Evolutionary conservation across 176 grass and related monocot species (phyloP).

Genomic region (Juncus effusus): DNA sequence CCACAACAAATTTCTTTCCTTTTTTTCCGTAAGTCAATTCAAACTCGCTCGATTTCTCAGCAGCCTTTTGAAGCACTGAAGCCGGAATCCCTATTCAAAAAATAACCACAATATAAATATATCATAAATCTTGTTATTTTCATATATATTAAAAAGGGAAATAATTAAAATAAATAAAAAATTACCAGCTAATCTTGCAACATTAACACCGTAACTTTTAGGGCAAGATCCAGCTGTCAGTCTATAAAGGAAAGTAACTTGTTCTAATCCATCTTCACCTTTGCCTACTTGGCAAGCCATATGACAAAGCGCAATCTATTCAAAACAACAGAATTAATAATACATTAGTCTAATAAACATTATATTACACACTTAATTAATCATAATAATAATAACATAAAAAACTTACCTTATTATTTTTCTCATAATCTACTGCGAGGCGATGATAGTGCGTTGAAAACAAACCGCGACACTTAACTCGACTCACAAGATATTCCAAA

Average conservation of each 20-base stretch:
- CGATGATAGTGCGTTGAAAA: slow-evolving; percentile 98
- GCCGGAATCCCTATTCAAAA: slow-evolving; percentile 66
- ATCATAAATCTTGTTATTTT: neutral
- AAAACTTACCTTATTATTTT: slow-evolving; percentile 53
- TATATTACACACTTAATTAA: neutral
- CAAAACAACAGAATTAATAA: slow-evolving; percentile 28
- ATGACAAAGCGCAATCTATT: slow-evolving; percentile 70
- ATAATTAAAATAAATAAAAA: slow-evolving; percentile 14
- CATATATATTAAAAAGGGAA: slow-evolving; percentile 13
- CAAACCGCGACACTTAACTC: slow-evolving; percentile 73
- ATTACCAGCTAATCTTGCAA: slow-evolving; percentile 87
- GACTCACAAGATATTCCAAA: slow-evolving; percentile 75
- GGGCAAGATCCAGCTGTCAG: slow-evolving; percentile 79
- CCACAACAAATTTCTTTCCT: slow-evolving; percentile 5
- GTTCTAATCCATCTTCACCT: slow-evolving; percentile 62
- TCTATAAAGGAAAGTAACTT: slow-evolving; percentile 86
- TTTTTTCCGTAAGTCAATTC: slow-evolving; percentile 64
- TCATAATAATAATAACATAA: slow-evolving; percentile 3
- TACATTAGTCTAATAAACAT: slow-evolving; percentile 22
- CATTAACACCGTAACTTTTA: slow-evolving; percentile 99
- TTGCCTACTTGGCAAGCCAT: slow-evolving; percentile 80
- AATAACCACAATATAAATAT: neutral
- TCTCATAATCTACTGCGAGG: slow-evolving; percentile 65
- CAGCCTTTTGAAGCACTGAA: slow-evolving; percentile 68
- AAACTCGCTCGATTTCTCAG: slow-evolving; percentile 69